Percentiles rank a stretch among this genome's conserved stretches.
Evolutionary conservation across 768 basidiomycete species (phyloP).

Genomic region (Suillus lakei): DNA sequence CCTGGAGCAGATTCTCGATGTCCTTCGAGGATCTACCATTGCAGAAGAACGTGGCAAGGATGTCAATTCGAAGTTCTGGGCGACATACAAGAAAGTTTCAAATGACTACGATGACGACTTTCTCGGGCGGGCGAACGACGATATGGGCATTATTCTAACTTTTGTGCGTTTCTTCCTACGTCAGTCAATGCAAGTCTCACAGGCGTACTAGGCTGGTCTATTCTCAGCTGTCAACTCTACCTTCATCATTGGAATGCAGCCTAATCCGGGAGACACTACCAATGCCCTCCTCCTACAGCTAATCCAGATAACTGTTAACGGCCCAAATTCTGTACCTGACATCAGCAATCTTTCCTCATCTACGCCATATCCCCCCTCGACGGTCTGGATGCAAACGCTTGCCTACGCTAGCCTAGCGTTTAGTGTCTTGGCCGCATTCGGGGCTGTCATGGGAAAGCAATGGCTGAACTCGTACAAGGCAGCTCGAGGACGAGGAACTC

Average conservation of each 20-base stretch:
- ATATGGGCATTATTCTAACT: slow-evolving; percentile 6
- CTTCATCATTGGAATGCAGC: slow-evolving; percentile 3
- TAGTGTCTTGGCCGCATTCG: background rate
- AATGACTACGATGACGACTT: background rate
- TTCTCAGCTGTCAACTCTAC: slow-evolving; percentile 1
- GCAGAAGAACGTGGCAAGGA: slow-evolving; percentile 3
- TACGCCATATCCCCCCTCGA: background rate
- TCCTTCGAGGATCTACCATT: background rate
- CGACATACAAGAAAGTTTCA: slow-evolving; percentile 1
- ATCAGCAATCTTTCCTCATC: background rate
- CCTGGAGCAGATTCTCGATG: background rate
- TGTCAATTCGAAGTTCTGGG: slow-evolving; percentile 3
- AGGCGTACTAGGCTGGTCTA: background rate
- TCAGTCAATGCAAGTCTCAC: background rate
- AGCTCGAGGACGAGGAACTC: background rate
- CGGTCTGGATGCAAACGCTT: background rate
- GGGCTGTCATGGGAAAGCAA: background rate
- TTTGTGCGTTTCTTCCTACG: background rate
- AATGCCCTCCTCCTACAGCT: background rate
- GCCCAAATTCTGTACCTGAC: background rate
- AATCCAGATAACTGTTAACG: background rate
- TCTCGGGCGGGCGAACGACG: background rate
- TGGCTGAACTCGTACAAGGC: background rate
- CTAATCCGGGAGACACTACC: background rate
- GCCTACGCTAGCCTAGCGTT: background rate